A percentile compares a stretch with the other conserved stretches of the same genome.
Conservation (phyloP, 2,329 filamentous ascomycete genomes). For the Shiraia sp. region DNA sequence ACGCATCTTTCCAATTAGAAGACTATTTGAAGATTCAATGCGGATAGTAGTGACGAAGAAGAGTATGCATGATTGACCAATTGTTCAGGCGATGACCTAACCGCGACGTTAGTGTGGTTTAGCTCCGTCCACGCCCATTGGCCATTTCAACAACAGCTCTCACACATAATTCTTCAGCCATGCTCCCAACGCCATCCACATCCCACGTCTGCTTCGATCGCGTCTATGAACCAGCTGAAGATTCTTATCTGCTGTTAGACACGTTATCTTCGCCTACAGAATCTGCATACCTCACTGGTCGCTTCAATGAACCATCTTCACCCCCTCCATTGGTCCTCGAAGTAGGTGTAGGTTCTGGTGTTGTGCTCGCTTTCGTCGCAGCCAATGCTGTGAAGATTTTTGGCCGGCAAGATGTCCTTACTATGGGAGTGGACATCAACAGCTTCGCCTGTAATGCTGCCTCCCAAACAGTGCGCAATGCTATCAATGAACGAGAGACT, state of each 20-base stretch:
- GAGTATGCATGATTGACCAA: conserved; percentile 12
- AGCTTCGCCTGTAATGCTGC: conserved; percentile 80
- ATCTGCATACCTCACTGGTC: conserved; percentile 66
- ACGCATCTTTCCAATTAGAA: conserved; percentile 31
- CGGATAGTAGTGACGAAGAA: conserved; percentile 6
- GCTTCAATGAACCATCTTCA: conserved; percentile 55
- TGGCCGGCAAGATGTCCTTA: conserved; percentile 69
- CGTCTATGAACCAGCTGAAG: conserved; percentile 94
- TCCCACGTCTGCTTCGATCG: conserved; percentile 86
- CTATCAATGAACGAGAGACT: conserved; percentile 45
- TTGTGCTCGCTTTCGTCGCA: conserved; percentile 86
- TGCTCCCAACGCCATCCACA: conserved; percentile 94
- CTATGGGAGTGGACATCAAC: conserved; percentile 84
- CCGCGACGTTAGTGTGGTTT: conserved; percentile 16
- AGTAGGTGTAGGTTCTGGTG: conserved; percentile 87
- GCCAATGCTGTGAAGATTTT: conserved; percentile 76
- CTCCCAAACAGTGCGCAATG: conserved; percentile 64
- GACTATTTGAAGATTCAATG: background rate
- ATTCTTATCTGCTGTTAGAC: conserved; percentile 92
- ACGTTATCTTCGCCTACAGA: conserved; percentile 77
- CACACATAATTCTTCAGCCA: conserved; percentile 44
- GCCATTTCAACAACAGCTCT: conserved; percentile 16
- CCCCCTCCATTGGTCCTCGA: conserved; percentile 70
- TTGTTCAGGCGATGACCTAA: conserved; percentile 26
- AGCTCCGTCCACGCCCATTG: conserved; percentile 27